Evolutionary conservation across 179 eudicot species (phyloP).

Genomic region (Beta corolliflora): DNA sequence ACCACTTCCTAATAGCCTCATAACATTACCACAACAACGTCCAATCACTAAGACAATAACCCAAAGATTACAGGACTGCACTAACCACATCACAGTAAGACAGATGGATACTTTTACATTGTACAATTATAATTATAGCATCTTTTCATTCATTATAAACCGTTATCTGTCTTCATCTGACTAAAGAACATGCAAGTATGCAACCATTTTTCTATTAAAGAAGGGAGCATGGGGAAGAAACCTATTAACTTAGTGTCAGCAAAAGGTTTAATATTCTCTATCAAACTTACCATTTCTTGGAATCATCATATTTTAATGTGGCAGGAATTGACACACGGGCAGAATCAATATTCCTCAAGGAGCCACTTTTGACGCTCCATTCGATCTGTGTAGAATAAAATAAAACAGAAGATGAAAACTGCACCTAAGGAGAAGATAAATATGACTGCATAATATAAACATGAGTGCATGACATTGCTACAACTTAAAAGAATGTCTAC

Average conservation of each 20-base stretch:
- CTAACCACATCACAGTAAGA: constrained; percentile 7
- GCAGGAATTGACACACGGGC: constrained; percentile 89
- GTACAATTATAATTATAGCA: neutral
- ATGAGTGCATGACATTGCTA: neutral
- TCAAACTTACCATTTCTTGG: constrained; percentile 66
- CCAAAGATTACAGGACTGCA: neutral
- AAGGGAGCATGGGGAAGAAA: neutral
- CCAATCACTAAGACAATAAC: neutral
- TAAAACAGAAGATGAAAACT: constrained; percentile 20
- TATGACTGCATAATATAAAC: constrained; percentile 7
- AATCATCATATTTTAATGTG: constrained; percentile 73
- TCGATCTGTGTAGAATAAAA: constrained; percentile 56
- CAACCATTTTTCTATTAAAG: neutral
- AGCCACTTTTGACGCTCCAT: constrained; percentile 91
- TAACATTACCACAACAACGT: too few species aligned
- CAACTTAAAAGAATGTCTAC: neutral
- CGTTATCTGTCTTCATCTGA: neutral
- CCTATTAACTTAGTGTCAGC: neutral
- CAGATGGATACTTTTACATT: too few species aligned
- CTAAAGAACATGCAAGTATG: neutral
- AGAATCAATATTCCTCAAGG: constrained; percentile 82
- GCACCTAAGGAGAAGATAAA: constrained; percentile 13
- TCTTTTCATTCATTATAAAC: neutral
- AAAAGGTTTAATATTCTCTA: neutral
- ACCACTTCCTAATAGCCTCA: neutral